These are phyloP conservation scores for Liriodendron chinense DNA, from an alignment of 164 flowering plant species.

Conservation along the genomic window DNA sequence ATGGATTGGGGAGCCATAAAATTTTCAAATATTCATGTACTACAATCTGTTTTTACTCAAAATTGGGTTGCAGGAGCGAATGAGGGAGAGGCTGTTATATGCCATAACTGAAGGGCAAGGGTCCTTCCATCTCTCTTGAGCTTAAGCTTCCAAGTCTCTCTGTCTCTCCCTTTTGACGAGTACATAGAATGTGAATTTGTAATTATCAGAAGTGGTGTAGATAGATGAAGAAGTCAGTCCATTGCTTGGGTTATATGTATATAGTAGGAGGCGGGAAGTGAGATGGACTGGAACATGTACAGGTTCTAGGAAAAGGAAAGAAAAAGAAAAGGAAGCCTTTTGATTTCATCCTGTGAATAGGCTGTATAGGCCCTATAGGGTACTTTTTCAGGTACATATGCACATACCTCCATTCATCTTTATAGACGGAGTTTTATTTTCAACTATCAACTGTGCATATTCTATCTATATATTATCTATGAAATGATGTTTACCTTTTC, in stretches of 20 bases:
- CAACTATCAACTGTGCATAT: too few relatives aligned
- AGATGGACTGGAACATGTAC: background rate
- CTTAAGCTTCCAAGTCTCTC: background rate
- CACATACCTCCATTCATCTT: too few relatives aligned
- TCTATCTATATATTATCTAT: too few relatives aligned
- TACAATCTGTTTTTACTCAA: background rate
- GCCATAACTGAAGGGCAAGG: slow-evolving; percentile 97
- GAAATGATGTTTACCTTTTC: too few relatives aligned
- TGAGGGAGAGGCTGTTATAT: slow-evolving; percentile 82
- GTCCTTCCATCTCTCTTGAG: slow-evolving; percentile 79
- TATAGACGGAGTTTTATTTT: too few relatives aligned
- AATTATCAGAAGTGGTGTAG: slow-evolving; percentile 14
- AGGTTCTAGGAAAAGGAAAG: background rate
- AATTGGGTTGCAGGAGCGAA: slow-evolving; percentile 54
- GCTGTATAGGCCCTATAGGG: background rate
- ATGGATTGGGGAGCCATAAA: too few relatives aligned
- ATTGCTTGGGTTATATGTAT: background rate
- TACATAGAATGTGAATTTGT: slow-evolving; percentile 21
- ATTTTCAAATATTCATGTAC: too few relatives aligned
- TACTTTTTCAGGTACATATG: background rate
- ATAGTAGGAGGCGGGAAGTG: background rate
- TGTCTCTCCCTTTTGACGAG: background rate
- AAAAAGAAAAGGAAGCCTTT: background rate
- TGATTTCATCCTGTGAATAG: background rate
- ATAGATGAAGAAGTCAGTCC: background rate